Conservation (phyloP, 2,329 filamentous ascomycete genomes). For the Alternaria arborescens region DNA sequence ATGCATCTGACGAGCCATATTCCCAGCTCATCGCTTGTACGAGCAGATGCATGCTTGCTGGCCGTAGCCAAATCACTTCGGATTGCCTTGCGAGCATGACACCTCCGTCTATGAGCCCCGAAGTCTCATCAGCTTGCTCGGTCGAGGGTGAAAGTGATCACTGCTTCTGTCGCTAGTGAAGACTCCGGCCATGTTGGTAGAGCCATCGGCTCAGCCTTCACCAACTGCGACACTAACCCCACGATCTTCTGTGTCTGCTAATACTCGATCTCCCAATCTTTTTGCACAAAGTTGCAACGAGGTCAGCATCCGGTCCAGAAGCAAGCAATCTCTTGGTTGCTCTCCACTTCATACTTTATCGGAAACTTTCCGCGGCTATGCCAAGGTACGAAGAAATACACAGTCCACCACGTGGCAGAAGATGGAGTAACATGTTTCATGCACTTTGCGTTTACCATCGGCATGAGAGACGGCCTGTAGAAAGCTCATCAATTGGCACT, state of each 20-base stretch:
- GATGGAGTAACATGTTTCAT: too few relatives aligned
- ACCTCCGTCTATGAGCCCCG: not conserved
- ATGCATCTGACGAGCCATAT: not conserved
- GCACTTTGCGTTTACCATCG: not conserved
- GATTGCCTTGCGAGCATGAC: not conserved
- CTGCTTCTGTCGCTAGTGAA: not conserved
- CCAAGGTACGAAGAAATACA: not conserved
- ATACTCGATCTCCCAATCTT: not conserved
- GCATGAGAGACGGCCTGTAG: not conserved
- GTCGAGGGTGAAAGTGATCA: not conserved
- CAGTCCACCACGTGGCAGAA: not conserved
- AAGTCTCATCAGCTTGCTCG: not conserved
- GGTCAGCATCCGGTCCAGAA: not conserved
- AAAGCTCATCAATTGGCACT: too few relatives aligned
- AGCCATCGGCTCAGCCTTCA: not conserved
- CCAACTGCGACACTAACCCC: not conserved
- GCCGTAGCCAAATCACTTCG: too few relatives aligned
- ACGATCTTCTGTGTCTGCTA: not conserved
- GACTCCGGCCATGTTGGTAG: not conserved
- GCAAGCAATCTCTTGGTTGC: not conserved
- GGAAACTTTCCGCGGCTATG: too few relatives aligned
- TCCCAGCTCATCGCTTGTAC: not conserved
- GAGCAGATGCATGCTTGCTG: not conserved
- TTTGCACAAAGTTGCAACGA: not conserved
- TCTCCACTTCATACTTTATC: not conserved